Conservation (phyloP, 1,139 yeast species). For the Geotrichum klebahnii region DNA sequence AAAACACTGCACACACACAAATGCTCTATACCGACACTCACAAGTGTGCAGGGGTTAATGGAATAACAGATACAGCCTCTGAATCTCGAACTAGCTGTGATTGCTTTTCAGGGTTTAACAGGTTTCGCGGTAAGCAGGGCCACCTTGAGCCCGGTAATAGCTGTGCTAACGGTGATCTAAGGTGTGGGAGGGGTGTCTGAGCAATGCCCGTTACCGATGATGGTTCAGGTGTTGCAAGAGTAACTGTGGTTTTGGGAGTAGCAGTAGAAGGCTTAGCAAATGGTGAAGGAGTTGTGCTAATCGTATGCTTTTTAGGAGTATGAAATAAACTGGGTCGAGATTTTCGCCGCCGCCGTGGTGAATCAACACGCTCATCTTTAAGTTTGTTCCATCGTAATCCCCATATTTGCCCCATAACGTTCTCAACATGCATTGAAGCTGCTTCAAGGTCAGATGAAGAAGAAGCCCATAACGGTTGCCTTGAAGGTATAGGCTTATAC, state of each 20-base stretch:
- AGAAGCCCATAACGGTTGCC: too few relatives aligned
- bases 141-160: not conserved
- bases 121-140: conserved; percentile 15
- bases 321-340: not conserved
- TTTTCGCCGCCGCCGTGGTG: not conserved
- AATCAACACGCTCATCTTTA: not conserved
- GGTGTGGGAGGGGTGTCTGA: not conserved
- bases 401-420: not conserved
- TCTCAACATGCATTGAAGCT: not conserved
- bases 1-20: too few relatives aligned
- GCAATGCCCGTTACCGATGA: not conserved
- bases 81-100: not conserved
- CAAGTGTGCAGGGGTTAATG: not conserved
- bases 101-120: not conserved
- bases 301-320: not conserved
- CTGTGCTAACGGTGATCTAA: not conserved
- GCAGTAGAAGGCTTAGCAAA: not conserved
- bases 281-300: too few relatives aligned
- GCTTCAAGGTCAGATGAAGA: too few relatives aligned
- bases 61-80: conserved; percentile 6
- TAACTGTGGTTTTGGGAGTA: not conserved
- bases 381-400: not conserved
- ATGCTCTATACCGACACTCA: not conserved
- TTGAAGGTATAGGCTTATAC: too few relatives aligned
- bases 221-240: not conserved